These are phyloP conservation scores for Vigna radiata DNA, from an alignment of 306 rosid species.

Conservation along the genomic window DNA sequence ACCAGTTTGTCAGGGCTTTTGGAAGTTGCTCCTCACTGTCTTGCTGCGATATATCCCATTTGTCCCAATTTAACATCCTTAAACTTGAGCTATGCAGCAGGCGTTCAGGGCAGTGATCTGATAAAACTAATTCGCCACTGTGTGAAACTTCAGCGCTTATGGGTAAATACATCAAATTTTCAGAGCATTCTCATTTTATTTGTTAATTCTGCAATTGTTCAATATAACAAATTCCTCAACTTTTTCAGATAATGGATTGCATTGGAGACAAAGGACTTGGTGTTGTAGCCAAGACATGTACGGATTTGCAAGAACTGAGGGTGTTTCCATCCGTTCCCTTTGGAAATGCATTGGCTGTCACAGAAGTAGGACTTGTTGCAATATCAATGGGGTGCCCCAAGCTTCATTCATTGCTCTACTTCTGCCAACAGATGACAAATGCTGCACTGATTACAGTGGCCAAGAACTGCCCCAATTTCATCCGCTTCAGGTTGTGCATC, in stretches of 20 bases:
- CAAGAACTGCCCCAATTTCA: constrained; percentile 86
- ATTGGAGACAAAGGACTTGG: constrained; percentile 86
- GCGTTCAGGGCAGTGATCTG: constrained; percentile 68
- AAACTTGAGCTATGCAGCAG: constrained; percentile 91
- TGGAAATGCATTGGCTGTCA: constrained; percentile 64
- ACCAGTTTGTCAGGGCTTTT: constrained; percentile 85
- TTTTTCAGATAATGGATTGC: constrained; percentile 75
- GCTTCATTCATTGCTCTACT: constrained; percentile 83
- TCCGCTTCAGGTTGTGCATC: constrained; percentile 79
- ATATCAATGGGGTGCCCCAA: constrained; percentile 85
- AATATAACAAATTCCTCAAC: constrained; percentile 14
- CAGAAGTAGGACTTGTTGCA: constrained; percentile 80
- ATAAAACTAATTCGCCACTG: constrained; percentile 63
- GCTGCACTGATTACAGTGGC: constrained; percentile 92
- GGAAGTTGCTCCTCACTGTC: constrained; percentile 74
- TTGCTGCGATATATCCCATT: constrained; percentile 71
- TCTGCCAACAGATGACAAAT: constrained; percentile 96
- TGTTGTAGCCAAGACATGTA: constrained; percentile 77
- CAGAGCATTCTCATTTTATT: background rate
- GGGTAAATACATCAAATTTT: constrained; percentile 60
- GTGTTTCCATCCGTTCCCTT: constrained; percentile 78
- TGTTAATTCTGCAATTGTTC: background rate
- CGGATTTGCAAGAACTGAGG: constrained; percentile 85
- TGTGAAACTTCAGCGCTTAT: constrained; percentile 75
- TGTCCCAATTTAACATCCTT: constrained; percentile 71